Conservation (phyloP, 2,329 filamentous ascomycete genomes). For the Aspergillus sp. region DNA sequence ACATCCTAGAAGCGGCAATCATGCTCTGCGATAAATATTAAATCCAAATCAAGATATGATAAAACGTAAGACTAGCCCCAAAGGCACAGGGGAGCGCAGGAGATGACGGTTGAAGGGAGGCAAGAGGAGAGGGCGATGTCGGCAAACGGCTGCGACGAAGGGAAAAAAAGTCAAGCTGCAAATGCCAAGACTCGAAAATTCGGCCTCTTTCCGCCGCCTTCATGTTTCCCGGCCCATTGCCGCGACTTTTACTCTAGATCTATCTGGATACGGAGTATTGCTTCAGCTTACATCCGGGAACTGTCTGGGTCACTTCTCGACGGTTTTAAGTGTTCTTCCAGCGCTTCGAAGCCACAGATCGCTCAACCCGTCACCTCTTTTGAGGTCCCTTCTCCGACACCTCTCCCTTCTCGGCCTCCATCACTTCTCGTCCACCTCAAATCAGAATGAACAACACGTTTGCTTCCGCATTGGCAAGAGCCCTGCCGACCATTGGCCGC, state of each 20-base stretch:
- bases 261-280: neutral
- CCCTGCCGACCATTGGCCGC: conserved; percentile 37
- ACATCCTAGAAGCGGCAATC: conserved; percentile 44
- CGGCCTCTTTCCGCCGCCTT: conserved; percentile 34
- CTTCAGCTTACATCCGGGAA: neutral
- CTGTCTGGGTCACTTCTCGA: neutral
- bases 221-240: conserved; percentile 28
- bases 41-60: neutral
- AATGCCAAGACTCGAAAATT: conserved; percentile 44
- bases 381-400: neutral
- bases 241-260: conserved; percentile 1
- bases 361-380: neutral
- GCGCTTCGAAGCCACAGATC: neutral
- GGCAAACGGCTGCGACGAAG: conserved; percentile 29
- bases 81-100: conserved; percentile 8
- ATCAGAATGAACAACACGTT: conserved; percentile 40
- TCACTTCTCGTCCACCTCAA: conserved; percentile 5
- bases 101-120: conserved; percentile 28
- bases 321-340: neutral
- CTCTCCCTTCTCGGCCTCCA: conserved; percentile 1
- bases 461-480: conserved; percentile 36
- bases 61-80: conserved; percentile 24
- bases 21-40: conserved; percentile 35
- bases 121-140: conserved; percentile 30
- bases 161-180: conserved; percentile 39